Evolutionary conservation across 2,329 filamentous ascomycete species (phyloP).

Genomic region (Pseudopyrenochaeta lycopersici): DNA sequence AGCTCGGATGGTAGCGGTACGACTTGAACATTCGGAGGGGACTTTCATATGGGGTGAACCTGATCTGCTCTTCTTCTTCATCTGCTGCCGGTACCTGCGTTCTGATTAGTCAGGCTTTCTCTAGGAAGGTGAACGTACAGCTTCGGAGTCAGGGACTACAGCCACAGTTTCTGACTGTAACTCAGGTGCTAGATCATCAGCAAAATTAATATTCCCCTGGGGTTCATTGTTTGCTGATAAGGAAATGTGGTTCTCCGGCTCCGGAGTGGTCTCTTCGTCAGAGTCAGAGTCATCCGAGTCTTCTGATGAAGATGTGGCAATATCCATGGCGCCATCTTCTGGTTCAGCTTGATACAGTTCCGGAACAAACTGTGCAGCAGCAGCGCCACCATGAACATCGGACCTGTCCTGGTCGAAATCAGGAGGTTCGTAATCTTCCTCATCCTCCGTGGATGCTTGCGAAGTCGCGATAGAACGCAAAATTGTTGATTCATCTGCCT

Average conservation of each 20-base stretch:
- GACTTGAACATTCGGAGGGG: conserved; percentile 83
- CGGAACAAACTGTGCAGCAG: background rate
- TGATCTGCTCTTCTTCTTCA: conserved; percentile 23
- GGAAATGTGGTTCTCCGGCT: conserved; percentile 16
- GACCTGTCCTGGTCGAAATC: conserved; percentile 32
- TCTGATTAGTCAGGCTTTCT: conserved; percentile 22
- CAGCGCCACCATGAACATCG: conserved; percentile 8
- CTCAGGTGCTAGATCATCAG: conserved; percentile 53
- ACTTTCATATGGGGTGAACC: conserved; percentile 77
- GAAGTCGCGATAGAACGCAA: conserved; percentile 17
- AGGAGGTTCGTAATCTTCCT: conserved; percentile 44
- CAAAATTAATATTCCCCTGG: conserved; percentile 25
- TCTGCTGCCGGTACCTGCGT: conserved; percentile 20
- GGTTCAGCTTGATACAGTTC: conserved; percentile 21
- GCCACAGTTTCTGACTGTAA: conserved; percentile 38
- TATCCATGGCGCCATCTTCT: conserved; percentile 47
- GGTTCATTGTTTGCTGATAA: conserved; percentile 18
- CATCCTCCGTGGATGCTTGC: conserved; percentile 33
- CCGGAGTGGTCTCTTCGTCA: conserved; percentile 23
- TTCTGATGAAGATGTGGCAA: conserved; percentile 39
- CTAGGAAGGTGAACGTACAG: conserved; percentile 29
- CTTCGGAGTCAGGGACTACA: conserved; percentile 13
- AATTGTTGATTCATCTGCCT: conserved; percentile 5
- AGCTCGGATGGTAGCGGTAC: conserved; percentile 89
- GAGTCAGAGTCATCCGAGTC: conserved; percentile 33